Evolutionary conservation across 2,329 filamentous ascomycete genomes (phyloP).

Genomic region (Verticillium albo-atrum): DNA sequence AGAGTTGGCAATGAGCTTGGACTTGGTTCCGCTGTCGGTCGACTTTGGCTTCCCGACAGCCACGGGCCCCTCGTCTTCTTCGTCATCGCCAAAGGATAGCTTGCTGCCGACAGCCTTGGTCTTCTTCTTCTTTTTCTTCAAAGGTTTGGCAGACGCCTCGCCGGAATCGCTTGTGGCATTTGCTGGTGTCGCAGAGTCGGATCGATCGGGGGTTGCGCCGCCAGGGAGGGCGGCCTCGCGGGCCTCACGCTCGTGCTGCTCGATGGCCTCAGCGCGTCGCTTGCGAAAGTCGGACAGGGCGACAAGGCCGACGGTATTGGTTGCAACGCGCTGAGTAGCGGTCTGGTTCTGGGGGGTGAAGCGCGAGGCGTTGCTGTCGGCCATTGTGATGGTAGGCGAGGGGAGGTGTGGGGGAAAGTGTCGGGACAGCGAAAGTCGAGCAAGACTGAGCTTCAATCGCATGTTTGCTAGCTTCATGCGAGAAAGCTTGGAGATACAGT

Average conservation of each 20-base stretch:
- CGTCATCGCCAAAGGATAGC: slow-evolving; percentile 70
- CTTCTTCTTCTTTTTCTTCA: slow-evolving; percentile 44
- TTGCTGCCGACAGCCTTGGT: slow-evolving; percentile 38
- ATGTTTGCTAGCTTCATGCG: background rate
- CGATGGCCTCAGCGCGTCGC: slow-evolving; percentile 87
- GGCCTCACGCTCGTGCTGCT: slow-evolving; percentile 80
- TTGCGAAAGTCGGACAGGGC: slow-evolving; percentile 93
- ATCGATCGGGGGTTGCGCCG: slow-evolving; percentile 41
- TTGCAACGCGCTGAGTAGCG: slow-evolving; percentile 77
- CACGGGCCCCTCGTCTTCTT: slow-evolving; percentile 45
- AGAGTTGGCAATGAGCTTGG: slow-evolving; percentile 58
- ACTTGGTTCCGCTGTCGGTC: slow-evolving; percentile 20
- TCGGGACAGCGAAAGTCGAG: background rate
- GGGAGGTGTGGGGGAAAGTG: too few relatives aligned
- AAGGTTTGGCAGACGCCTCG: slow-evolving; percentile 22
- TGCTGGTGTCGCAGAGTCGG: slow-evolving; percentile 43
- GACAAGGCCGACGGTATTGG: slow-evolving; percentile 85
- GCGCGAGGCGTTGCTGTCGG: slow-evolving; percentile 42
- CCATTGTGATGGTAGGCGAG: slow-evolving; percentile 26
- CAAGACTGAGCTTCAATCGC: background rate
- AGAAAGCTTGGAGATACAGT: background rate
- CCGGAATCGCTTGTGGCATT: slow-evolving; percentile 27
- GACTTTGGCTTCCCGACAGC: slow-evolving; percentile 20
- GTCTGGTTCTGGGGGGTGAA: slow-evolving; percentile 75
- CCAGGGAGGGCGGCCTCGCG: slow-evolving; percentile 54